phyloP scores from a whole-genome alignment of 768 basidiomycete genomes.

The Trametes coccinea region DNA sequence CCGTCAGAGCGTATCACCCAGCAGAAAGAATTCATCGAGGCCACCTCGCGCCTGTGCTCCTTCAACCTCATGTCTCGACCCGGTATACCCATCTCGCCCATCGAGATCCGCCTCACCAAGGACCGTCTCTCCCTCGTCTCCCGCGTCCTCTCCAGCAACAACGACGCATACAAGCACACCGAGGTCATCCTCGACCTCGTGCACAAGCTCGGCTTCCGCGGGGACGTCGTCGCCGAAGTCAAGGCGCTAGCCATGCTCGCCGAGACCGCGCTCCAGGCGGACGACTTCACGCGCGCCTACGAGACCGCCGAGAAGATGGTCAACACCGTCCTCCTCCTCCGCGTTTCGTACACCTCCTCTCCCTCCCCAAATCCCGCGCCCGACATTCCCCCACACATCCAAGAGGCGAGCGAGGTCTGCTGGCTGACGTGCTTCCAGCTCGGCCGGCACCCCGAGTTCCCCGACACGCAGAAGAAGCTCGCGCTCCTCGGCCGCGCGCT shows the following conservation, averaged over 20 bases:
- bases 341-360: conserved; percentile 30
- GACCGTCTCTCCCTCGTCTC: conserved; percentile 88
- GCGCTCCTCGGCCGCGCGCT: conserved; percentile 77
- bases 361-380: conserved; percentile 28
- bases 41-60: conserved; percentile 92
- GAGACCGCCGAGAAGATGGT: conserved; percentile 76
- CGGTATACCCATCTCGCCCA: conserved; percentile 79
- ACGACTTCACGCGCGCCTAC: conserved; percentile 76
- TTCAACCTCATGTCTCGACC: conserved; percentile 80
- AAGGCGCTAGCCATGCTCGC: conserved; percentile 89
- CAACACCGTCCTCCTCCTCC: conserved; percentile 51
- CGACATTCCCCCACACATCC: conserved; percentile 41
- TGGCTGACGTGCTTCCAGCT: conserved; percentile 92
- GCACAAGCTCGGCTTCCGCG: conserved; percentile 79
- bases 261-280: conserved; percentile 79
- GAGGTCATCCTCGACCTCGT: conserved; percentile 90
- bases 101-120: conserved; percentile 91
- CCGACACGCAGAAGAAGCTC: conserved; percentile 66
- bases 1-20: conserved; percentile 58
- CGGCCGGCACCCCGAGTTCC: conserved; percentile 77
- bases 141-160: conserved; percentile 79
- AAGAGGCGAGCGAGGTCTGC: conserved; percentile 75
- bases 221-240: conserved; percentile 73
- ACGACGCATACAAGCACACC: conserved; percentile 87
- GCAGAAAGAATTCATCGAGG: conserved; percentile 95